phyloP scores from a whole-genome alignment of 345 rosid genomes.

The Alliaria petiolata region DNA sequence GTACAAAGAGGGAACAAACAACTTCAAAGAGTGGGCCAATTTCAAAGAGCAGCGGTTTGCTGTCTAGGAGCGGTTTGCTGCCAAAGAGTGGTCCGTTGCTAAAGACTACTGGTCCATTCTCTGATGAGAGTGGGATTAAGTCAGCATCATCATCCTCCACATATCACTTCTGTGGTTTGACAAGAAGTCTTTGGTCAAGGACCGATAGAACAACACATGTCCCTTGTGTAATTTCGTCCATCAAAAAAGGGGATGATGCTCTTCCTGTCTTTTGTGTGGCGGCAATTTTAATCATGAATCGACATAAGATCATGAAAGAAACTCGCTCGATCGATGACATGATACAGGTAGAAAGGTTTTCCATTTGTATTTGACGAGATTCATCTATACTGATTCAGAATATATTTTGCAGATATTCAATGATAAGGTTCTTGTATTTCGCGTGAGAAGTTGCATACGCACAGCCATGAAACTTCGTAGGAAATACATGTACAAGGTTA shows the following conservation, averaged over 20 bases:
- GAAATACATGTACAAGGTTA: slow-evolving; percentile 79
- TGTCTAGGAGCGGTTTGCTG: slow-evolving; percentile 37
- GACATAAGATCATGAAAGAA: slow-evolving; percentile 78
- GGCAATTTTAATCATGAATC: slow-evolving; percentile 80
- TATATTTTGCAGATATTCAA: slow-evolving; percentile 65
- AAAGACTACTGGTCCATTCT: slow-evolving; percentile 35
- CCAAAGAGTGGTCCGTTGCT: slow-evolving; percentile 37
- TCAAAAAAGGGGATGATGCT: slow-evolving; percentile 58
- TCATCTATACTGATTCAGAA: slow-evolving; percentile 18
- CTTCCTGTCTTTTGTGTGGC: slow-evolving; percentile 93
- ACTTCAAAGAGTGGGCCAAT: slow-evolving; percentile 33
- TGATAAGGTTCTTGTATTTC: slow-evolving; percentile 72
- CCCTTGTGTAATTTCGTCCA: slow-evolving; percentile 45
- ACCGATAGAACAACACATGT: slow-evolving; percentile 46
- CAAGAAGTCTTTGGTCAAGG: slow-evolving; percentile 65
- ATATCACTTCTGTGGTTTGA: slow-evolving; percentile 70
- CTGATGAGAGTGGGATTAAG: slow-evolving; percentile 47
- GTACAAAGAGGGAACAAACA: slow-evolving; percentile 21
- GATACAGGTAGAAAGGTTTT: slow-evolving; percentile 60
- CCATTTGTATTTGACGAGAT: slow-evolving; percentile 1
- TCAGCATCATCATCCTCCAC: slow-evolving; percentile 42
- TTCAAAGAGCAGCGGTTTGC: slow-evolving; percentile 36
- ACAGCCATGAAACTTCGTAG: slow-evolving; percentile 80
- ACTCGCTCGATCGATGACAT: slow-evolving; percentile 83
- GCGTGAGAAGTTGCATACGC: slow-evolving; percentile 60